Evolutionary conservation across 345 rosid species (phyloP), one percentile per base, ranked within the genome.

Genomic region (Chamaenerion angustifolium): DNA sequence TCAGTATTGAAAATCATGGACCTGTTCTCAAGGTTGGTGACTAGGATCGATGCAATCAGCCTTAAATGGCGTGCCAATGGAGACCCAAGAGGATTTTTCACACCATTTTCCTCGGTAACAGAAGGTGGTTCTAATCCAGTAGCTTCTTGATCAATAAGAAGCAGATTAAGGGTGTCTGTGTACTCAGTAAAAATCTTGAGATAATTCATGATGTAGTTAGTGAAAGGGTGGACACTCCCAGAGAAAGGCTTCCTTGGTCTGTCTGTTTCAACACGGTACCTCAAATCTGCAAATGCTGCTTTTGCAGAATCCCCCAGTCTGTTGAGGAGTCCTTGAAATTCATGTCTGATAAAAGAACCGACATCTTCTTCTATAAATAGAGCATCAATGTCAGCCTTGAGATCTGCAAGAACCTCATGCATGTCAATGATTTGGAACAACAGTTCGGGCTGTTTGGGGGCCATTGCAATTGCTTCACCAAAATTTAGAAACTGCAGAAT

Each of bases 161-260:
- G 77, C 19, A 65, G 42, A 72, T 81, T 71, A 46, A 89, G 69
- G 21, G 79, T 45, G 11, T 64, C 71, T 0, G 58, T 12, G 52
- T 85, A 85, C 31, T 58, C 78, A 21, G 78, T 70, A 42, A 85
- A 75, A 37, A 70, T 59, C 71, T 60, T 76, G 60, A 89, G 52
- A 62, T 80, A 82, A 58, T 89, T 89, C 95, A 89, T 89, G 52
- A 79, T 90, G 54, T 85, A 89, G 59, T 63, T 72, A 6, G 82
- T 76, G 41, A 85, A 60, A 19, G 62, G 97, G 60, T 81, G 95
- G 46, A 85, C 67, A 4, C 94, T 85, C 4, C 75, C 67, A 3
- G 72, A 63, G 12, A 77, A 64, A 43, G 90, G 66, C 8, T 59
- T 67, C 52, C 59, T 7, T 6, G 85, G 78, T 48, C 50, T 60